Percentiles rank a stretch among this genome's conserved stretches.
Conservation (phyloP, 177 flowering plant genomes). For the Vitis hybrid region DNA sequence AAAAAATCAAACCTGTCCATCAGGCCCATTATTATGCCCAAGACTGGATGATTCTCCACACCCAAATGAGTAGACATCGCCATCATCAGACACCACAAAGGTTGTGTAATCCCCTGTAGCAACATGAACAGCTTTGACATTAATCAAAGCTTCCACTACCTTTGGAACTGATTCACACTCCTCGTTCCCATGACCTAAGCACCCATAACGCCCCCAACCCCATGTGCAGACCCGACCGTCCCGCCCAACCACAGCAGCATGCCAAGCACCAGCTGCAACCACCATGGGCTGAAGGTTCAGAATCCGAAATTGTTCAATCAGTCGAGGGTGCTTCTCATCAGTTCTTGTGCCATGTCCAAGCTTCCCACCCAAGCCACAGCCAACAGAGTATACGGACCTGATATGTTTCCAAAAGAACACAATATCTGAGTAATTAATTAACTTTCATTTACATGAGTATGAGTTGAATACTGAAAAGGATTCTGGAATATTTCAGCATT, state of each 20-base stretch:
- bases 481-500: background rate
- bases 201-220: conserved; percentile 99
- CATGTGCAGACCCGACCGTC: conserved; percentile 99
- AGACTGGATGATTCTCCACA: conserved; percentile 92
- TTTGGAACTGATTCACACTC: conserved; percentile 87
- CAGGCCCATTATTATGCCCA: conserved; percentile 67
- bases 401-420: conserved; percentile 4
- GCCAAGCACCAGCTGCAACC: conserved; percentile 99
- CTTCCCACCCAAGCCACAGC: conserved; percentile 97
- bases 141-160: conserved; percentile 76
- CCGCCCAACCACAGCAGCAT: conserved; percentile 89
- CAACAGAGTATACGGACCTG: conserved; percentile 99
- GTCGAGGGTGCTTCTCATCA: conserved; percentile 79
- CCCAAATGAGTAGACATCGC: conserved; percentile 95
- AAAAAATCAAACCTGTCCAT: conserved; percentile 53
- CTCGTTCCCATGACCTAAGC: conserved; percentile 96
- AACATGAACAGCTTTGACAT: conserved; percentile 86
- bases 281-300: conserved; percentile 85
- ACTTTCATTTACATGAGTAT: background rate
- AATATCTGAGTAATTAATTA: background rate
- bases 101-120: conserved; percentile 98
- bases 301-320: conserved; percentile 74
- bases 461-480: background rate
- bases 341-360: conserved; percentile 87
- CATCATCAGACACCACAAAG: conserved; percentile 87